Conservation (phyloP, 345 rosid genomes). For the Linum lewisii region DNA sequence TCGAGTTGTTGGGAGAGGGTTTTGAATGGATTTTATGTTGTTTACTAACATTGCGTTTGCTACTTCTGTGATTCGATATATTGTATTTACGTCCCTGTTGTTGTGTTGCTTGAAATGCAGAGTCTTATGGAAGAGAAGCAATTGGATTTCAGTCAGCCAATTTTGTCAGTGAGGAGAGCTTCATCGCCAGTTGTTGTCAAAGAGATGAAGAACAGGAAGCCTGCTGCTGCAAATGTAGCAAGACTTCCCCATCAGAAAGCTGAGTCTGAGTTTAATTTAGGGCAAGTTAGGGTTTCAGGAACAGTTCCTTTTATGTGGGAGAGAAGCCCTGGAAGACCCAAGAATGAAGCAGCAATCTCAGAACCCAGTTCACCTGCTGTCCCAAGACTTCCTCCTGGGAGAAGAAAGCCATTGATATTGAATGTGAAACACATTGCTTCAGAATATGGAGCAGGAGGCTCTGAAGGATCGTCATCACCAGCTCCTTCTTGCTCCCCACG, state of each 20-base stretch:
- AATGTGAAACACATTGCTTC: constrained; percentile 22
- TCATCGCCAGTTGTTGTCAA: constrained; percentile 29
- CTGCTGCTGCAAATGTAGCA: constrained; percentile 26
- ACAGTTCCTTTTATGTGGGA: constrained; percentile 93
- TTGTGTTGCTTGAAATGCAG: not conserved
- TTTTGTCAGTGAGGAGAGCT: constrained; percentile 63
- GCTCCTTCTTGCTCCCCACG: constrained; percentile 6
- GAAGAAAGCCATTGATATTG: constrained; percentile 27
- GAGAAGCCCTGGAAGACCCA: constrained; percentile 71
- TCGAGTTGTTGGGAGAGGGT: no score
- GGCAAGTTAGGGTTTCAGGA: constrained; percentile 76
- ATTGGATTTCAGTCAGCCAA: constrained; percentile 68
- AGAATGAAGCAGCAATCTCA: constrained; percentile 39
- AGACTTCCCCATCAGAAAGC: constrained; percentile 56
- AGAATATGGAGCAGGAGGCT: constrained; percentile 17
- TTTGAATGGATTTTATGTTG: no score
- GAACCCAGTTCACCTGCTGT: constrained; percentile 15
- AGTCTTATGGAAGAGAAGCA: constrained; percentile 66
- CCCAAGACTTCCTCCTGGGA: constrained; percentile 80
- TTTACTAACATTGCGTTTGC: no score
- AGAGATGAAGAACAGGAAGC: constrained; percentile 30
- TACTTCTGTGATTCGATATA: no score
- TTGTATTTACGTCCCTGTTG: not conserved
- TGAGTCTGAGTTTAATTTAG: constrained; percentile 54
- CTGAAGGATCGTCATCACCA: constrained; percentile 12